Evolutionary conservation across 1,284 basidiomycete species (phyloP).

Genomic region (Sporisorium sorghi): DNA sequence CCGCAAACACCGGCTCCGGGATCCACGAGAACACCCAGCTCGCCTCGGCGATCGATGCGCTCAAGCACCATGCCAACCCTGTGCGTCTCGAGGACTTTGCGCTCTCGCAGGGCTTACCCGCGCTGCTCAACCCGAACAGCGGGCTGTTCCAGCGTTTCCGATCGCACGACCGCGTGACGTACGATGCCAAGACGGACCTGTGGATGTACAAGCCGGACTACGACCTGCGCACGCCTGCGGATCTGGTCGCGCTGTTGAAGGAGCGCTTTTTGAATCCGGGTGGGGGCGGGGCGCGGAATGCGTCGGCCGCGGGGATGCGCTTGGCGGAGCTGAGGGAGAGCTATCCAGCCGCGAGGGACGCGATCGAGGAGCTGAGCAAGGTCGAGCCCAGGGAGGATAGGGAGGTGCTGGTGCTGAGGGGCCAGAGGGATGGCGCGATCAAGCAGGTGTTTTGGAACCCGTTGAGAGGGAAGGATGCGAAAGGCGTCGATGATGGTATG

Average conservation of each 20-base stretch:
- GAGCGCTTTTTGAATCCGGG: constrained; percentile 56
- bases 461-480: constrained; percentile 80
- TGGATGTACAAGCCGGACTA: constrained; percentile 89
- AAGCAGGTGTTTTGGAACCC: constrained; percentile 91
- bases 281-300: constrained; percentile 32
- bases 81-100: constrained; percentile 87
- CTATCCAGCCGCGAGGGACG: constrained; percentile 80
- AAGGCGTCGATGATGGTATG: constrained; percentile 81
- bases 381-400: constrained; percentile 77
- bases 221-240: constrained; percentile 82
- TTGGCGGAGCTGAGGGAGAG: constrained; percentile 85
- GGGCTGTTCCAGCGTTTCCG: constrained; percentile 81
- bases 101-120: constrained; percentile 79
- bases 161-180: constrained; percentile 80
- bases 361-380: constrained; percentile 60
- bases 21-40: constrained; percentile 86
- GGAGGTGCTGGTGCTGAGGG: constrained; percentile 84
- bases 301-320: constrained; percentile 75
- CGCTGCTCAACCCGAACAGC: constrained; percentile 76
- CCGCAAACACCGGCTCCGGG: constrained; percentile 83
- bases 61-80: constrained; percentile 79
- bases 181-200: constrained; percentile 83
- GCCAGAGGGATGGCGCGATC: constrained; percentile 79
- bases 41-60: constrained; percentile 82
- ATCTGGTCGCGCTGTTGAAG: constrained; percentile 80